Evolutionary conservation across 1,284 basidiomycete genomes (phyloP), one percentile per base, ranked within the genome.

Genomic region (Violaceomyces palustris): DNA sequence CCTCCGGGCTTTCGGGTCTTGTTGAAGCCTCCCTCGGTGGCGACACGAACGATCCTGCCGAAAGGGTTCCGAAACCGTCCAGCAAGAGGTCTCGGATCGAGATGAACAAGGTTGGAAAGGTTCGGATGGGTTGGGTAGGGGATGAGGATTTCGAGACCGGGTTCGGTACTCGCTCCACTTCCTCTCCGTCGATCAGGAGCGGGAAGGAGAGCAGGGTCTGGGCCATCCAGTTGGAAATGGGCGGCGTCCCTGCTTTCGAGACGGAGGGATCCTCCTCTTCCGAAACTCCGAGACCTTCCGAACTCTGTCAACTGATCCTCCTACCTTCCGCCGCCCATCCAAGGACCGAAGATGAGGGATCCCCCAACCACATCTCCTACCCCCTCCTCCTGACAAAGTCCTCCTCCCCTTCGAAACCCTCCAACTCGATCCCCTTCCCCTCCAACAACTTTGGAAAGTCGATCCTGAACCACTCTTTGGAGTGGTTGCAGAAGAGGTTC

Each of bases 401-500:
- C 6, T 51, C 56, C 14, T 44, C 50, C 4, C 31, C 48, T 21
- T 35, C 22, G 9, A 9, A 32, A 21, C 42, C 46, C 0, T 30
- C 32, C 36, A 32, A 42, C 1, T 47, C 52, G 18, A 42, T 46
- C 24, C 27, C 52, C 14, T 32, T 28, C 12, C 35, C 50, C 6
- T n/a, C 34, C 0, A 37, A 31, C 19, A 59, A 59, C 21, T 39
- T 54, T 3, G 56, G 50, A 3, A 50, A 47, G 2, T 17, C 41
- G 3, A 42, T 59, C 26, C 43, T 59, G 23, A 41, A 35, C 4
- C 56, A 59, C 39, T 50, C 56, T 15, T 35, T 59, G 5, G 56
- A 59, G 17, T 59, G 56, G 56, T 48, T 59, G 10, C 56, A 59
- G 39, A 59, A 59, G 37, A 35, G 56, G 4, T 59, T 59, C 35